Percentiles rank a stretch among this genome's conserved stretches.
phyloP scores from a whole-genome alignment of 2,329 filamentous ascomycete species.

The Fusarium abutilonis region DNA sequence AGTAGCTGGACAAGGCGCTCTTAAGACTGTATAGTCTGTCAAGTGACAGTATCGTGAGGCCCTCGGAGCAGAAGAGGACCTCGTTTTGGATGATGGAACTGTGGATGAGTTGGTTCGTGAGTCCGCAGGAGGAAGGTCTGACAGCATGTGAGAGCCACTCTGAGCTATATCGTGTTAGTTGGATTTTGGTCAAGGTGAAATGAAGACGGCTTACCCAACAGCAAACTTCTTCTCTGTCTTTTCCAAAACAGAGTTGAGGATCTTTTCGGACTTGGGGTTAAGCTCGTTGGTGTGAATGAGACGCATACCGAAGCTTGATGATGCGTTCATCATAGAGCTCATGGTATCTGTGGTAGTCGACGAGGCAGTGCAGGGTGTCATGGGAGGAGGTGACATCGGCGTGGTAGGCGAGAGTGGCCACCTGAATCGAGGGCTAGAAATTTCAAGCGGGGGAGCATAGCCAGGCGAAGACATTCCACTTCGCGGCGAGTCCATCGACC shows the following conservation, averaged over 20 bases:
- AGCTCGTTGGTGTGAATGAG: constrained; percentile 61
- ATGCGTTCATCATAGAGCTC: constrained; percentile 45
- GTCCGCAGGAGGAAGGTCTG: constrained; percentile 55
- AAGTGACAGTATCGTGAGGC: constrained; percentile 67
- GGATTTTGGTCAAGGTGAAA: too few species aligned
- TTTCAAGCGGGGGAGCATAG: constrained; percentile 47
- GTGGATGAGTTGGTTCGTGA: constrained; percentile 63
- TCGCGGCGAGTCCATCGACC: constrained; percentile 39
- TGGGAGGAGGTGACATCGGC: constrained; percentile 55
- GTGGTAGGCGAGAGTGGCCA: constrained; percentile 53
- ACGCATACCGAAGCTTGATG: constrained; percentile 59
- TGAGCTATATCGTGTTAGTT: constrained; percentile 45
- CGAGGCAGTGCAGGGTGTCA: constrained; percentile 60
- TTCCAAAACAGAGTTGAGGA: constrained; percentile 58
- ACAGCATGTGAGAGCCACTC: constrained; percentile 58
- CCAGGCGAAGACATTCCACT: constrained; percentile 48
- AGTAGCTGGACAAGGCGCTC: constrained; percentile 66
- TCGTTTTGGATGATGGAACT: constrained; percentile 69
- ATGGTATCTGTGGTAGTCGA: constrained; percentile 48
- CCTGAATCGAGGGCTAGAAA: constrained; percentile 42
- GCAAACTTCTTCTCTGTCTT: constrained; percentile 62
- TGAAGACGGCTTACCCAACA: constrained; percentile 50
- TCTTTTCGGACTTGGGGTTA: constrained; percentile 58
- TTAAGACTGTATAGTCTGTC: constrained; percentile 74
- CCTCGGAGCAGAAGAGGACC: constrained; percentile 67